These are phyloP conservation scores for Solioccasus polychromus DNA, from an alignment of 768 basidiomycete species.

Conservation along the genomic window DNA sequence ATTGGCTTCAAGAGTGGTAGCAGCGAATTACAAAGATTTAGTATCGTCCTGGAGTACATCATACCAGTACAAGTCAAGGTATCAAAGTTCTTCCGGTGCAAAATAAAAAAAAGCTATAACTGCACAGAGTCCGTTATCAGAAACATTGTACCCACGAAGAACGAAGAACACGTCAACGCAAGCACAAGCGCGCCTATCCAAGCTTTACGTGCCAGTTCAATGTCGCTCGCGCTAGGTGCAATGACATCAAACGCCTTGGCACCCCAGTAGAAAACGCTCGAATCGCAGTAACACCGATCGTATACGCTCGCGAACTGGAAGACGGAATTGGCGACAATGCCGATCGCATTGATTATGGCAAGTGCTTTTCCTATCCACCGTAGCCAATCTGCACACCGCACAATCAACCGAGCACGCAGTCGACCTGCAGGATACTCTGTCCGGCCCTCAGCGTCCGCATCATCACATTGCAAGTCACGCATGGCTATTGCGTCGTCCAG, in stretches of 20 bases:
- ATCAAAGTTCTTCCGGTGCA: no score
- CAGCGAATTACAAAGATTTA: no score
- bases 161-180: constrained; percentile 17
- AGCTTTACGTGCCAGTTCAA: constrained; percentile 25
- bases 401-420: background rate
- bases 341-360: constrained; percentile 28
- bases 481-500: no score
- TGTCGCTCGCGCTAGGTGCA: constrained; percentile 8
- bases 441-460: no score
- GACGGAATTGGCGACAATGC: constrained; percentile 25
- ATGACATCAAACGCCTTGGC: constrained; percentile 32
- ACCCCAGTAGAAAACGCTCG: constrained; percentile 22
- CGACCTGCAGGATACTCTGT: no score
- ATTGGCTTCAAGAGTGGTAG: no score
- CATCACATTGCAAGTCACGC: no score
- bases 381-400: constrained; percentile 12
- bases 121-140: constrained; percentile 25
- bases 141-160: constrained; percentile 30
- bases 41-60: no score
- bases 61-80: no score
- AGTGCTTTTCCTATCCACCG: constrained; percentile 27
- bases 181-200: constrained; percentile 39
- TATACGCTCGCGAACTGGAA: constrained; percentile 30
- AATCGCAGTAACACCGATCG: constrained; percentile 30
- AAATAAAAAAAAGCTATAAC: no score